These are phyloP conservation scores for Melanogaster broomeanus DNA, from an alignment of 768 basidiomycete species.

Conservation along the genomic window DNA sequence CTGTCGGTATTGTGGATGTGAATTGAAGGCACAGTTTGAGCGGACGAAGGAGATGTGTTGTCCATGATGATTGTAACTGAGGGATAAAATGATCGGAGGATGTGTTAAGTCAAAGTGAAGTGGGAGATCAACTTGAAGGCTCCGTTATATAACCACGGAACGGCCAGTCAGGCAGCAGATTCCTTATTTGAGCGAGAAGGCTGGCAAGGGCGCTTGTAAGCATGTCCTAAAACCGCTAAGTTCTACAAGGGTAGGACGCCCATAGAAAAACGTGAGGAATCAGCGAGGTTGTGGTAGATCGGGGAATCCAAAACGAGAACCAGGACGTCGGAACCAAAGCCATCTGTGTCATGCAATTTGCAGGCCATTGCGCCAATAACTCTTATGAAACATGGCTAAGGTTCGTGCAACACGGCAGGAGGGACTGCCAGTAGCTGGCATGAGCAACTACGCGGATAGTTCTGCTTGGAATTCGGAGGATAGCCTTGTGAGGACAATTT, in stretches of 20 bases:
- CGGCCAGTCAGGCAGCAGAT: not conserved
- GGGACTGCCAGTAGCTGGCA: not conserved
- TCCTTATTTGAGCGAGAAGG: conserved; percentile 5
- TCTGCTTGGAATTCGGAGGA: conserved; percentile 13
- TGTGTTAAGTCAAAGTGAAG: conserved; percentile 7
- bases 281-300: conserved; percentile 3
- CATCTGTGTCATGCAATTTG: not conserved
- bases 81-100: conserved; percentile 1
- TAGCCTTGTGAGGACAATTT: conserved; percentile 2
- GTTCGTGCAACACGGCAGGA: not conserved
- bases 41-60: not conserved
- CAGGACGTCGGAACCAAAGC: not conserved
- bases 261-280: not conserved
- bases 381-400: not conserved
- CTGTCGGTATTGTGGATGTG: conserved; percentile 13
- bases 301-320: not conserved
- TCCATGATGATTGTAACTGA: conserved; percentile 10
- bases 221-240: conserved; percentile 1
- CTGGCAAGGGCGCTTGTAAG: conserved; percentile 6
- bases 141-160: conserved; percentile 21
- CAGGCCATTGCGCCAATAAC: not conserved
- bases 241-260: conserved; percentile 5
- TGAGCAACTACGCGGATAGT: not conserved
- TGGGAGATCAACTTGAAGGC: not conserved
- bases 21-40: conserved; percentile 17